Conservation (phyloP, 2,329 filamentous ascomycete genomes). For the Paecilomyces fulvus region DNA sequence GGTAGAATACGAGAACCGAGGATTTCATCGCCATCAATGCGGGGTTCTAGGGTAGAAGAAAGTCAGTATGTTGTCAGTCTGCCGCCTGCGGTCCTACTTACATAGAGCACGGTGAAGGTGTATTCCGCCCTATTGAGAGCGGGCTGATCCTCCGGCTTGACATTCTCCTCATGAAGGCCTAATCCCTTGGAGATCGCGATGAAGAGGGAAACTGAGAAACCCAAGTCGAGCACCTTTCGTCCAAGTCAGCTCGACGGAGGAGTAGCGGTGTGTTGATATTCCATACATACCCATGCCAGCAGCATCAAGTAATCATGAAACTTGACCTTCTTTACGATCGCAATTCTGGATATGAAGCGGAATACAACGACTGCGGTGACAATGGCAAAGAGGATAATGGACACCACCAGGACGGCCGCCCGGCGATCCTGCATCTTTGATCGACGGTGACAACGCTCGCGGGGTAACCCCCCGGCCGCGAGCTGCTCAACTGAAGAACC, state of each 20-base stretch:
- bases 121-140: constrained; percentile 45
- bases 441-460: neutral
- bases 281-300: constrained; percentile 57
- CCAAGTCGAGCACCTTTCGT: constrained; percentile 34
- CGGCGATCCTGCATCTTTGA: constrained; percentile 26
- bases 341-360: constrained; percentile 63
- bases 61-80: constrained; percentile 2
- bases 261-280: constrained; percentile 1
- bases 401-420: constrained; percentile 33
- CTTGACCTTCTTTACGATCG: constrained; percentile 62
- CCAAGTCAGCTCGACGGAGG: constrained; percentile 1
- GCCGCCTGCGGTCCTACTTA: constrained; percentile 23
- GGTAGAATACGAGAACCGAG: constrained; percentile 85
- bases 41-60: constrained; percentile 56
- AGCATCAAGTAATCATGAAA: constrained; percentile 78
- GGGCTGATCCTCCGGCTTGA: constrained; percentile 19
- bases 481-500: neutral
- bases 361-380: constrained; percentile 67
- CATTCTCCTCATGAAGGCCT: constrained; percentile 33
- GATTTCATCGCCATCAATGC: constrained; percentile 86
- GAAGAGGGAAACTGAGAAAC: constrained; percentile 39
- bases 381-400: constrained; percentile 47
- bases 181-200: constrained; percentile 36
- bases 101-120: constrained; percentile 54
- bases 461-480: neutral